Percentiles rank a stretch among this genome's conserved stretches.
Evolutionary conservation across 371 early-diverging fungal genomes (phyloP).

Genomic region (Apophysomyces trapeziformis): DNA sequence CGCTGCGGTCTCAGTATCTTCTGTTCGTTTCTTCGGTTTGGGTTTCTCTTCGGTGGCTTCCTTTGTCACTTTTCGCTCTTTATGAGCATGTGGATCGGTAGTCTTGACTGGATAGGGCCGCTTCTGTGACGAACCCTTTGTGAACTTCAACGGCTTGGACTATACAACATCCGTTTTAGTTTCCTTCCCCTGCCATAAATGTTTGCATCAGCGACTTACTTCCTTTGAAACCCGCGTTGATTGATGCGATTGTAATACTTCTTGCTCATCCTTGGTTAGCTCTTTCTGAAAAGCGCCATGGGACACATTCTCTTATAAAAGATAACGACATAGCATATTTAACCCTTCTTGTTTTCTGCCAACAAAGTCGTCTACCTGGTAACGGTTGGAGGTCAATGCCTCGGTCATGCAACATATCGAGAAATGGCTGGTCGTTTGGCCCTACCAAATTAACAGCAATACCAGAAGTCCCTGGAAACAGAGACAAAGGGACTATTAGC

Average conservation of each 20-base stretch:
- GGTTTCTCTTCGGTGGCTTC: background rate
- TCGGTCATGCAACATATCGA: constrained; percentile 22
- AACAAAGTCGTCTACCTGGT: constrained; percentile 34
- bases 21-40: background rate
- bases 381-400: constrained; percentile 30
- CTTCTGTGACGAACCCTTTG: constrained; percentile 9
- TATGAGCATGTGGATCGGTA: background rate
- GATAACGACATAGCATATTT: background rate
- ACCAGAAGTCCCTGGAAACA: constrained; percentile 46
- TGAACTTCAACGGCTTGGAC: constrained; percentile 14
- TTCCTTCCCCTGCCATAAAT: background rate
- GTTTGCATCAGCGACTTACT: background rate
- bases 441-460: constrained; percentile 49
- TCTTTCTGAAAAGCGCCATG: constrained; percentile 39
- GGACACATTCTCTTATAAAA: constrained; percentile 29
- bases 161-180: background rate
- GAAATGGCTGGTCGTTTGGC: constrained; percentile 32
- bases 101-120: background rate
- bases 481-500: background rate
- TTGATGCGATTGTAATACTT: constrained; percentile 22
- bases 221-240: constrained; percentile 6
- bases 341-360: background rate
- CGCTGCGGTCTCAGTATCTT: background rate
- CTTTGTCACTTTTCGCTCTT: background rate
- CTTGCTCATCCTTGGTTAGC: constrained; percentile 36